phyloP scores from a whole-genome alignment of 1,284 basidiomycete genomes.

The Fomitopsis pinicola region DNA sequence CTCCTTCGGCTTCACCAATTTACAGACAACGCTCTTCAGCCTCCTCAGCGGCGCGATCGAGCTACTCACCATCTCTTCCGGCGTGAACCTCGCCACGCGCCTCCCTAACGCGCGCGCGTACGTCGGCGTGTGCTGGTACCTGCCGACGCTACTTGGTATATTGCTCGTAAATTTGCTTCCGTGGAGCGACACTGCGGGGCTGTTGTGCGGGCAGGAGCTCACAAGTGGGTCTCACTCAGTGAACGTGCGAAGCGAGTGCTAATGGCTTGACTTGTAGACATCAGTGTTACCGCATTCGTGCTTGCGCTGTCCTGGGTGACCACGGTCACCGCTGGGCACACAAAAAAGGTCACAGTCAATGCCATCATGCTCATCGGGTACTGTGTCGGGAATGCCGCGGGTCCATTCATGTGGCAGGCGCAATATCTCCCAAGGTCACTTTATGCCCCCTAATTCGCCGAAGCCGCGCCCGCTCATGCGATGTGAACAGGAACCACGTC shows the following conservation, averaged over 20 bases:
- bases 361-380: slow-evolving; percentile 67
- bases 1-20: slow-evolving; percentile 61
- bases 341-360: slow-evolving; percentile 65
- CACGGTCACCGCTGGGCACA: slow-evolving; percentile 69
- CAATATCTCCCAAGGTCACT: slow-evolving; percentile 57
- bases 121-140: slow-evolving; percentile 51
- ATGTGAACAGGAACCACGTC: slow-evolving; percentile 43
- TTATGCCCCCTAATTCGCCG: neutral
- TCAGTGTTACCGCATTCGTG: slow-evolving; percentile 65
- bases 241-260: neutral
- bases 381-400: slow-evolving; percentile 64
- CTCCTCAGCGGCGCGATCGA: slow-evolving; percentile 66
- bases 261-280: slow-evolving; percentile 34
- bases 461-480: neutral
- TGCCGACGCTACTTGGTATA: slow-evolving; percentile 57
- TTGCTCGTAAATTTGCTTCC: slow-evolving; percentile 63
- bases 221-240: neutral
- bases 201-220: slow-evolving; percentile 43
- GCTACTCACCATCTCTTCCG: slow-evolving; percentile 61
- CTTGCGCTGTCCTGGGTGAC: slow-evolving; percentile 69
- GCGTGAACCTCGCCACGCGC: slow-evolving; percentile 51
- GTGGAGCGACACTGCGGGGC: slow-evolving; percentile 56
- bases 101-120: slow-evolving; percentile 54
- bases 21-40: slow-evolving; percentile 66
- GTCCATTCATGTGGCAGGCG: slow-evolving; percentile 72